phyloP scores from a whole-genome alignment of 2,329 filamentous ascomycete genomes.

The Sordariomycetes sp. region DNA sequence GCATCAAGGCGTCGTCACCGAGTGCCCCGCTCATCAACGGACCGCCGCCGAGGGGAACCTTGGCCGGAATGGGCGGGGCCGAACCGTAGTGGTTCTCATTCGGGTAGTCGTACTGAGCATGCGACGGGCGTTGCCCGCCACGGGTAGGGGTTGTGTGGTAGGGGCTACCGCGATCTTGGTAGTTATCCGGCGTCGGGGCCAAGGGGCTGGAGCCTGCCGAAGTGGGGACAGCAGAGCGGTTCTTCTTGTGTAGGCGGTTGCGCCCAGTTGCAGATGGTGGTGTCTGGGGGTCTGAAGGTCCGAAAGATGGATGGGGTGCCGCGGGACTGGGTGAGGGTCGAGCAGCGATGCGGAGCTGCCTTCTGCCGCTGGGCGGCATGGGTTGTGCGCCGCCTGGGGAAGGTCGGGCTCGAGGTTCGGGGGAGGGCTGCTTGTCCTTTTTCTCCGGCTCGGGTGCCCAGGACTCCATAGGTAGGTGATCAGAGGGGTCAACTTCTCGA shows the following conservation, averaged over 20 bases:
- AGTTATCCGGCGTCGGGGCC: constrained; percentile 42
- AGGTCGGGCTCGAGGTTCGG: constrained; percentile 29
- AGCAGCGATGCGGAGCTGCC: constrained; percentile 38
- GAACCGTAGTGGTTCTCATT: constrained; percentile 36
- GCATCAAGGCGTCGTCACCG: constrained; percentile 47
- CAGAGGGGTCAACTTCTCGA: constrained; percentile 69
- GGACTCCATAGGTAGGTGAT: constrained; percentile 67
- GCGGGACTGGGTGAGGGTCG: constrained; percentile 35
- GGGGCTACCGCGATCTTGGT: constrained; percentile 31
- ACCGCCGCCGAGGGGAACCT: constrained; percentile 42
- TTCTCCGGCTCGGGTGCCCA: constrained; percentile 71
- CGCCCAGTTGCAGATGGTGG: constrained; percentile 30
- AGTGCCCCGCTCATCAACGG: constrained; percentile 33
- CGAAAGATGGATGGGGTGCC: constrained; percentile 3
- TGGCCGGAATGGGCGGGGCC: constrained; percentile 58
- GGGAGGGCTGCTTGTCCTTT: constrained; percentile 25
- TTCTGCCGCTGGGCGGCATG: constrained; percentile 38
- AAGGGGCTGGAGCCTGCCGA: constrained; percentile 36
- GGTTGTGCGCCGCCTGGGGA: constrained; percentile 44
- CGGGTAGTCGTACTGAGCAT: constrained; percentile 42
- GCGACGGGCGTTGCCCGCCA: constrained; percentile 20
- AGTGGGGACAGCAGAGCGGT: constrained; percentile 31
- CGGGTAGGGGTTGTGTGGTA: constrained; percentile 19
- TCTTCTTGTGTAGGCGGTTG: constrained; percentile 58
- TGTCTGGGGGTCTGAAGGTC: constrained; percentile 14